A percentile compares a stretch with the other conserved stretches of the same genome.
These are phyloP conservation scores for Colletotrichum sansevieriae DNA, from an alignment of 2,329 filamentous ascomycete species.

Conservation along the genomic window DNA sequence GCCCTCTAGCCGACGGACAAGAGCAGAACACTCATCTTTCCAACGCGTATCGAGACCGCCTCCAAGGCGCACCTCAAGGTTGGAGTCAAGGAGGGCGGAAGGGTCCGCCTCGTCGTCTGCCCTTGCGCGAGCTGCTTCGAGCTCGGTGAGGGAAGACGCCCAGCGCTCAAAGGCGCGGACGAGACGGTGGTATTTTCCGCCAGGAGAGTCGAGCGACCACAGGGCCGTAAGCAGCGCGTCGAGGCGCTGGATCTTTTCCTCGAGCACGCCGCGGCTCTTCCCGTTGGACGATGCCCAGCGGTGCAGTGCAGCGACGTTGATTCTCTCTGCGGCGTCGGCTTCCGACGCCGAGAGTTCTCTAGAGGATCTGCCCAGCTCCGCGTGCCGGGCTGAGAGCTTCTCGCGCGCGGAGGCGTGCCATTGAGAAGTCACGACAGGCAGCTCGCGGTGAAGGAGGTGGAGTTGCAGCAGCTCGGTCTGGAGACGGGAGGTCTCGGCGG, in stretches of 20 bases:
- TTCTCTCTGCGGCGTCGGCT: slow-evolving; percentile 59
- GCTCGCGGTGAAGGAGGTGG: slow-evolving; percentile 72
- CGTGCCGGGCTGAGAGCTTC: slow-evolving; percentile 62
- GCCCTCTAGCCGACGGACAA: slow-evolving; percentile 67
- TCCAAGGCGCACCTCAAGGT: slow-evolving; percentile 61
- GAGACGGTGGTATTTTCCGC: slow-evolving; percentile 67
- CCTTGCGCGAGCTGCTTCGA: slow-evolving; percentile 58
- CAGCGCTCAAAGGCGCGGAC: slow-evolving; percentile 72
- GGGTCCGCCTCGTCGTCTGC: slow-evolving; percentile 50
- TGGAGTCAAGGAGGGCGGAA: slow-evolving; percentile 47
- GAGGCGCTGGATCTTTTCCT: slow-evolving; percentile 69
- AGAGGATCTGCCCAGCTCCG: slow-evolving; percentile 51
- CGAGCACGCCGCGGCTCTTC: slow-evolving; percentile 51
- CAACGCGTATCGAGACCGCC: slow-evolving; percentile 68
- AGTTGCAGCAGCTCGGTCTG: slow-evolving; percentile 77
- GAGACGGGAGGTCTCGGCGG: slow-evolving; percentile 68
- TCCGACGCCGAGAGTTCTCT: slow-evolving; percentile 54
- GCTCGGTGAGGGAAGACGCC: slow-evolving; percentile 62
- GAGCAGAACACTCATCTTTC: slow-evolving; percentile 68
- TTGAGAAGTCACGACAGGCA: slow-evolving; percentile 56
- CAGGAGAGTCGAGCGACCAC: slow-evolving; percentile 68
- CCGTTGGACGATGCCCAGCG: slow-evolving; percentile 59
- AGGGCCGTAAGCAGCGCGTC: slow-evolving; percentile 69
- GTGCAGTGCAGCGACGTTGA: slow-evolving; percentile 65
- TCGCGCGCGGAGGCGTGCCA: slow-evolving; percentile 70